phyloP scores from a whole-genome alignment of 371 early-diverging fungal genomes.

The Antonospora locustae region DNA sequence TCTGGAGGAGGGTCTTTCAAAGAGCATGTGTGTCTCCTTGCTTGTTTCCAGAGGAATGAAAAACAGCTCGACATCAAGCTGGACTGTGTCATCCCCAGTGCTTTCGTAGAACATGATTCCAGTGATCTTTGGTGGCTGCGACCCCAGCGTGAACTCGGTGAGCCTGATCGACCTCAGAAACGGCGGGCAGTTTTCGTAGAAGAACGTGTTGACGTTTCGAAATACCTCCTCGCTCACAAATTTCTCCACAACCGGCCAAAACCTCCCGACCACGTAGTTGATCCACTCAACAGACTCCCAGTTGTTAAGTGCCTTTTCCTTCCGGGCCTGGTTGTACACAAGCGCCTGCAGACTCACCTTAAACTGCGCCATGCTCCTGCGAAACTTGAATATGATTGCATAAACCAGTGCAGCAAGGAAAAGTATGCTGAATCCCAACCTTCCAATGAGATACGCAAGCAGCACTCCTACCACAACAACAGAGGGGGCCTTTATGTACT shows the following conservation, averaged over 20 bases:
- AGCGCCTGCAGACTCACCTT: conserved; percentile 47
- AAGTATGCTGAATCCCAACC: conserved; percentile 29
- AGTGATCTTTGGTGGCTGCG: conserved; percentile 74
- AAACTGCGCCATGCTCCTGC: conserved; percentile 43
- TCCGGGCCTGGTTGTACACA: conserved; percentile 35
- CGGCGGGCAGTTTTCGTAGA: conserved; percentile 57
- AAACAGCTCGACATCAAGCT: conserved; percentile 41
- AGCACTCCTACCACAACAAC: conserved; percentile 44
- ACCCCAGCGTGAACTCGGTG: conserved; percentile 81
- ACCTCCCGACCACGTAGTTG: conserved; percentile 67
- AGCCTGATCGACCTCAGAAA: conserved; percentile 73
- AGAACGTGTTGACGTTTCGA: conserved; percentile 56
- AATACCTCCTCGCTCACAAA: conserved; percentile 64
- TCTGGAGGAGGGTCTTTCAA: conserved; percentile 17
- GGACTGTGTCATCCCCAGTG: conserved; percentile 65
- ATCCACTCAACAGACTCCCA: conserved; percentile 82
- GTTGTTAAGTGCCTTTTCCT: conserved; percentile 31
- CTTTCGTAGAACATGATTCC: conserved; percentile 63
- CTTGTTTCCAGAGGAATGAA: conserved; percentile 56
- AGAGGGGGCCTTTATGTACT: conserved; percentile 44
- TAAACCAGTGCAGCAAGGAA: conserved; percentile 47
- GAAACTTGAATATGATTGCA: conserved; percentile 44
- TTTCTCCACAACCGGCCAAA: conserved; percentile 87
- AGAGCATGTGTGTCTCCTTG: conserved; percentile 29
- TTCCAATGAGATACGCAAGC: conserved; percentile 46